Evolutionary conservation across 208 protist species (phyloP).

Genomic region (Hexamita inflata): DNA sequence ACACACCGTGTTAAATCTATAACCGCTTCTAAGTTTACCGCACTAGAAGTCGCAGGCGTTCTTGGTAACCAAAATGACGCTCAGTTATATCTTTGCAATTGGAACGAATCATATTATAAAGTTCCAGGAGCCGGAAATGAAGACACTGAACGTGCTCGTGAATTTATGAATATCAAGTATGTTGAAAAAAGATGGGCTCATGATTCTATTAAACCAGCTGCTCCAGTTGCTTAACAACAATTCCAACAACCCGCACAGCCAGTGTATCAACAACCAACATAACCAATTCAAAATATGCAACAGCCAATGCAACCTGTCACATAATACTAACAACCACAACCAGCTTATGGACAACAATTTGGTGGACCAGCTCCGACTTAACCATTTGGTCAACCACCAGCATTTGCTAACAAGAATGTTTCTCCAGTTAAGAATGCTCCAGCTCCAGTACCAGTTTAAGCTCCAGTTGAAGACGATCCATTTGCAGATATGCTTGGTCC

Average conservation of each 20-base stretch:
- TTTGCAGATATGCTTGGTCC: not conserved
- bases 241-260: not conserved
- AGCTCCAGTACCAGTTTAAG: not conserved
- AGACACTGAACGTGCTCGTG: slow-evolving; percentile 13
- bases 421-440: not conserved
- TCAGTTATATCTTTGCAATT: not conserved
- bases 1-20: slow-evolving; percentile 35
- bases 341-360: not conserved
- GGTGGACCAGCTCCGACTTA: not conserved
- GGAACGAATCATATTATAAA: not conserved
- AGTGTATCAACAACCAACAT: not conserved
- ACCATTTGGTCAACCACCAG: not conserved
- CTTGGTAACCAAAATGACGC: not conserved
- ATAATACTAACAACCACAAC: not conserved
- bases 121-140: slow-evolving; percentile 5
- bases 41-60: slow-evolving; percentile 26
- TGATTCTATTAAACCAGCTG: not conserved
- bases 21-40: slow-evolving; percentile 18
- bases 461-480: not conserved
- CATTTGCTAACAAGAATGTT: not conserved
- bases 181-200: not conserved
- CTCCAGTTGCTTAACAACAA: not conserved
- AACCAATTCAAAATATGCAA: not conserved
- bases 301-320: not conserved
- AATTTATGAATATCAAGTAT: slow-evolving; percentile 15